Percentiles rank a stretch among this genome's conserved stretches.
Evolutionary conservation across 768 basidiomycete genomes (phyloP).

Genomic region (Psilocybe tampanensis): DNA sequence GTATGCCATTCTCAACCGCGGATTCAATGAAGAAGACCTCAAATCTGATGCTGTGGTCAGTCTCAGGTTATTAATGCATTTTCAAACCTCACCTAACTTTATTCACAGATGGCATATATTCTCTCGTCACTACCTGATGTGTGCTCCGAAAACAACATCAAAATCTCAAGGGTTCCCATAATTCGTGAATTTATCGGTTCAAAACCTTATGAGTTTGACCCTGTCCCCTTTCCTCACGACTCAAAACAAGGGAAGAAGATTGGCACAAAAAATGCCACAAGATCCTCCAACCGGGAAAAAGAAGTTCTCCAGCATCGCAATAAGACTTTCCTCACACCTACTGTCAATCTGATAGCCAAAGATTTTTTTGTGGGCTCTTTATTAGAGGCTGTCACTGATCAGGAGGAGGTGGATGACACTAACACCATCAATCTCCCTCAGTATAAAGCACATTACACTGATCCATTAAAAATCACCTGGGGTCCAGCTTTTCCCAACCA

Average conservation of each 20-base stretch:
- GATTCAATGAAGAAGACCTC: conserved; percentile 43
- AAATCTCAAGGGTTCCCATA: conserved; percentile 43
- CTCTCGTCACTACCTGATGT: conserved; percentile 40
- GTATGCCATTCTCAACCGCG: conserved; percentile 43
- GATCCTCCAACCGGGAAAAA: conserved; percentile 24
- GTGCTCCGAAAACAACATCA: conserved; percentile 22
- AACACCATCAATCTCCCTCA: neutral
- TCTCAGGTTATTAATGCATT: conserved; percentile 7
- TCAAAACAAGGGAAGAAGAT: neutral
- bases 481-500: conserved; percentile 17
- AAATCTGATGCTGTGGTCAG: conserved; percentile 49
- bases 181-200: conserved; percentile 30
- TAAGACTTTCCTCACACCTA: conserved; percentile 46
- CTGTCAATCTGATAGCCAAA: conserved; percentile 46
- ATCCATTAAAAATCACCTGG: conserved; percentile 40
- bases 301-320: conserved; percentile 27
- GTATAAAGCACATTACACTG: conserved; percentile 30
- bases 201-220: conserved; percentile 3
- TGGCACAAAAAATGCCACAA: neutral
- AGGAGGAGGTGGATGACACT: conserved; percentile 26
- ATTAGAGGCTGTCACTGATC: conserved; percentile 34
- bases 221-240: neutral
- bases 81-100: neutral
- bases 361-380: conserved; percentile 50
- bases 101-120: conserved; percentile 46